These are phyloP conservation scores for Hanseniaspora nectarophila DNA, from an alignment of 805 yeast genomes.

Conservation along the genomic window DNA sequence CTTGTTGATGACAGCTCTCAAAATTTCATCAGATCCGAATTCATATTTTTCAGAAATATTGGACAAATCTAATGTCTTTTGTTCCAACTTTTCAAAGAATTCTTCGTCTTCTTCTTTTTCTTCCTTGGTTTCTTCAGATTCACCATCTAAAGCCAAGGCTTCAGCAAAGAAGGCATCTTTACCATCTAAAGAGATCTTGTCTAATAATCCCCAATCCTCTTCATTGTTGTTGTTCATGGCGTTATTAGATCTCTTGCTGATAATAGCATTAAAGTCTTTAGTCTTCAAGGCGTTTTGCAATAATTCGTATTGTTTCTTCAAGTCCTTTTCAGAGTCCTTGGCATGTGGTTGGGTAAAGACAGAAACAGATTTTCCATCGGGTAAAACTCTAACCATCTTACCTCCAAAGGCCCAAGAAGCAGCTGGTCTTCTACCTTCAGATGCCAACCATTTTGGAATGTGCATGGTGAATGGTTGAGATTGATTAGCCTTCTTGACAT, in stretches of 20 bases:
- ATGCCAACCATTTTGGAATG: constrained; percentile 79
- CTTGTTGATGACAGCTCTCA: constrained; percentile 46
- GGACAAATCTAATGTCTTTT: constrained; percentile 33
- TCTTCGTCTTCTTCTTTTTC: constrained; percentile 29
- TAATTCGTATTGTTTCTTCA: constrained; percentile 18
- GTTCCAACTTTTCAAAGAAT: constrained; percentile 30
- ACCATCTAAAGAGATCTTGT: constrained; percentile 40
- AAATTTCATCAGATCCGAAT: constrained; percentile 28
- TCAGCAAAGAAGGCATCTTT: constrained; percentile 39
- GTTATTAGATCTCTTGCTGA: constrained; percentile 40
- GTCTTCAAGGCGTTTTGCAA: constrained; percentile 48
- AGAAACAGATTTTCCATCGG: constrained; percentile 32
- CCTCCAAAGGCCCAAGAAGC: constrained; percentile 86
- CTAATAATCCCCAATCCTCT: constrained; percentile 56
- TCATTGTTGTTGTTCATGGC: constrained; percentile 33
- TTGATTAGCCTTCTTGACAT: constrained; percentile 54
- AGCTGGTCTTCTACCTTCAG: constrained; percentile 49
- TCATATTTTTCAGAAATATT: constrained; percentile 44
- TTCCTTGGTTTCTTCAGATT: constrained; percentile 21
- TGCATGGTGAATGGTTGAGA: constrained; percentile 31
- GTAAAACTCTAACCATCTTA: constrained; percentile 50
- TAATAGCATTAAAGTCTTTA: constrained; percentile 42
- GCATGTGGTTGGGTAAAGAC: constrained; percentile 32
- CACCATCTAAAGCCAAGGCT: constrained; percentile 31
- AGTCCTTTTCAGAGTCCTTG: constrained; percentile 29